These are phyloP conservation scores for Echinosophora koreensis DNA, from an alignment of 306 rosid genomes.

Conservation along the genomic window DNA sequence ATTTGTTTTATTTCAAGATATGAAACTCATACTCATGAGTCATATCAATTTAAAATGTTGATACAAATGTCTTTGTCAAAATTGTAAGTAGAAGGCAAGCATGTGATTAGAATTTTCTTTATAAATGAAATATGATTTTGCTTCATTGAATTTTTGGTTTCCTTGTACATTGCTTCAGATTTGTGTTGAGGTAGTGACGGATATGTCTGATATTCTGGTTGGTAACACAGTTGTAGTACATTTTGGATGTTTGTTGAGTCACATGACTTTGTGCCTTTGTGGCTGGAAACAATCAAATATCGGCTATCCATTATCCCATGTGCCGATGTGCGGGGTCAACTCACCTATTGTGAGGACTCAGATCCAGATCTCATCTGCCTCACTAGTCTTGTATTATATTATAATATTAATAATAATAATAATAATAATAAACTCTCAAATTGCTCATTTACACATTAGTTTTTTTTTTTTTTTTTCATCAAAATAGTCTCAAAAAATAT, in stretches of 20 bases:
- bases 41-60: too few species aligned
- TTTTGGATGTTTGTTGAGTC: constrained; percentile 38
- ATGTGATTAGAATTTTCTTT: neutral
- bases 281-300: neutral
- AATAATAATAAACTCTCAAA: too few species aligned
- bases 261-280: constrained; percentile 6
- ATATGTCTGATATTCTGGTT: constrained; percentile 35
- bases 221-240: constrained; percentile 22
- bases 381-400: neutral
- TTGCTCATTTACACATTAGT: too few species aligned
- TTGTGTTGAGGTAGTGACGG: neutral
- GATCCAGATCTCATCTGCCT: constrained; percentile 45
- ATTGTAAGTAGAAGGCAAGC: neutral
- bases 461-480: too few species aligned
- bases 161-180: neutral
- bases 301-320: neutral
- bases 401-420: too few species aligned
- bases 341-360: neutral
- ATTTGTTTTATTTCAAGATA: too few species aligned
- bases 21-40: too few species aligned
- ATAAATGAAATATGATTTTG: neutral
- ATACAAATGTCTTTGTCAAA: too few species aligned
- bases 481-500: too few species aligned
- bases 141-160: neutral
- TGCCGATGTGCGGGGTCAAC: neutral